Evolutionary conservation across 192 early-diverging fungal genomes (phyloP), one percentile per base, ranked within the genome.

Genomic region (Jimgerdemannia lactiflua): DNA sequence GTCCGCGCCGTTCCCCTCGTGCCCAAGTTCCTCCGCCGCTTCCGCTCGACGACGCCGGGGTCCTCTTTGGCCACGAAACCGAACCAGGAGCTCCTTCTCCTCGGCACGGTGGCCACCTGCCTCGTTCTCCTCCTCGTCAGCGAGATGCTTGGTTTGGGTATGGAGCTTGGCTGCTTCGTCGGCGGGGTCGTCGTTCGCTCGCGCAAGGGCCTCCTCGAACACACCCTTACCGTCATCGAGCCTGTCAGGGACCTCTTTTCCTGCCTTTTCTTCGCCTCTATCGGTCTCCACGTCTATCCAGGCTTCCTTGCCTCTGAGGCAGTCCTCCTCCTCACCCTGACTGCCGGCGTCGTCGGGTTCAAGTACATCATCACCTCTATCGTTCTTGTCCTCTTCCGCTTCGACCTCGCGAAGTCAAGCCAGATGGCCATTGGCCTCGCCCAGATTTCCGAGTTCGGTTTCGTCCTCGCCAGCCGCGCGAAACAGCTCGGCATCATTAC

Each of bases 241-340:
- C 89, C 89, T 17, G 71, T 90, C 6, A 63, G 82, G 8, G 84
- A 89, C 70, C 40, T 90, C 9, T 90, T 90, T 80, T 80, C 78
- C 9, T 83, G 86, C 39, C 73, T 90, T 3, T 90, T 90, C 71
- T 90, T 90, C 77, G 89, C 89, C 4, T 78, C 83, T 10, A 86
- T 90, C 63, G 89, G 89, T 3, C 74, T 90, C 9, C 89, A 90
- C 78, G 79, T 90, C 29, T 89, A 90, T 67, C 89, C 89, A 4
- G 77, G 77, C 11, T 90, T 90, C 76, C 71, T 90, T 20, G 70
- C 78, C 2, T 81, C 81, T n/a, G 86, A 91, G 72, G 79, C 74
- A 7, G 64, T 79, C 42, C 67, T 90, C 18, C 76, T 90, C 14
- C 44, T 90, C 40, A 72, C 77, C 4, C 70, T 90, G 17, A 83